Conservation (phyloP, 2,329 filamentous ascomycete genomes). For the Fusarium citri region DNA sequence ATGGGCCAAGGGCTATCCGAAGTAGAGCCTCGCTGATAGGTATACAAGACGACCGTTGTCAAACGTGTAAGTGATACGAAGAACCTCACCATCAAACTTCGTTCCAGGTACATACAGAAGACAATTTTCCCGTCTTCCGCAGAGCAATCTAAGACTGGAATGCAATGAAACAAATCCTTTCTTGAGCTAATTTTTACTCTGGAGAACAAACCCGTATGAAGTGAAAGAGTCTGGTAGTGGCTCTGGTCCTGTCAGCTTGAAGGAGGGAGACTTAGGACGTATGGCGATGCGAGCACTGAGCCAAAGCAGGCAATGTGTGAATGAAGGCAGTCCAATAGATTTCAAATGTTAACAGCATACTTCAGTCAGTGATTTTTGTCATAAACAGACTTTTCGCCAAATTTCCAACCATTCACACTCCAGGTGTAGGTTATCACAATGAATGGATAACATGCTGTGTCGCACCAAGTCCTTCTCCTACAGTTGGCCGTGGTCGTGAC, state of each 20-base stretch:
- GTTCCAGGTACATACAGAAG: neutral
- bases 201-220: neutral
- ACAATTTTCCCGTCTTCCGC: neutral
- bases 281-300: neutral
- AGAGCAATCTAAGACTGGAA: neutral
- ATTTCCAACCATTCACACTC: neutral
- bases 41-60: neutral
- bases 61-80: neutral
- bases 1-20: neutral
- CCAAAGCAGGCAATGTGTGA: neutral
- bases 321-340: neutral
- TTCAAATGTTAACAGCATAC: accelerated
- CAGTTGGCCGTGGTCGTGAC: neutral
- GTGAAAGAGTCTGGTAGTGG: neutral
- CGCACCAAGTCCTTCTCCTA: neutral
- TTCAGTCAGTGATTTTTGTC: neutral
- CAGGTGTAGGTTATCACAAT: neutral
- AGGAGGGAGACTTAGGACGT: neutral
- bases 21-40: neutral
- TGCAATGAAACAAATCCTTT: neutral
- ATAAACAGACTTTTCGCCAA: neutral
- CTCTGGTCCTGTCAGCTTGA: neutral
- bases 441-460: neutral
- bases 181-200: neutral
- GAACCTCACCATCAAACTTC: neutral